Percentiles rank a stretch among this genome's conserved stretches.
These are phyloP conservation scores for Irpex rosettiformis DNA, from an alignment of 1,284 basidiomycete genomes.

Conservation along the genomic window DNA sequence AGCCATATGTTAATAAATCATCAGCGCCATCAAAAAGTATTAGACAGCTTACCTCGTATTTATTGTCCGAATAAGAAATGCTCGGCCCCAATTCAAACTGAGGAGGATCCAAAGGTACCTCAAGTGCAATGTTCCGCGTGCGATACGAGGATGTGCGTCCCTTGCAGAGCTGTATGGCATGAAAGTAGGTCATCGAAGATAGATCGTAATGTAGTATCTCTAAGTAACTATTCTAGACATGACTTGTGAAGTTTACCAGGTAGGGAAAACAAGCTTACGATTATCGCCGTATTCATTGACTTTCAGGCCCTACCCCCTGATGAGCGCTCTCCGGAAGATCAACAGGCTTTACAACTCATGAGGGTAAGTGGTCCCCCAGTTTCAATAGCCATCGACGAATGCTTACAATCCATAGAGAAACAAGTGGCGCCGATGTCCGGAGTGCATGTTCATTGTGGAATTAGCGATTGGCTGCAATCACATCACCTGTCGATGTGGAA, in stretches of 20 bases:
- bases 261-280: constrained; percentile 1
- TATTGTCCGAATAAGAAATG: constrained; percentile 40
- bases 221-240: constrained; percentile 22
- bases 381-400: background rate
- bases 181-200: constrained; percentile 22
- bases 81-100: constrained; percentile 34
- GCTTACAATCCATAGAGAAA: constrained; percentile 26
- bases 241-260: constrained; percentile 37
- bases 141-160: constrained; percentile 31
- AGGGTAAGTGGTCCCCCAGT: constrained; percentile 23
- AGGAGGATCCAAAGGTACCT: constrained; percentile 33
- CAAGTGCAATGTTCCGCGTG: constrained; percentile 36
- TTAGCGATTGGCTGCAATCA: constrained; percentile 34
- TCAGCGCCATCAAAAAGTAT: constrained; percentile 36
- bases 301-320: constrained; percentile 36
- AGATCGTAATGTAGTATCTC: background rate
- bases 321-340: constrained; percentile 39
- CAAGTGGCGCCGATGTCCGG: constrained; percentile 38
- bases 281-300: background rate
- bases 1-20: background rate
- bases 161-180: constrained; percentile 36
- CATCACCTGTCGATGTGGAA: constrained; percentile 32
- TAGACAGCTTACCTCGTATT: constrained; percentile 34
- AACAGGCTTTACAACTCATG: constrained; percentile 33
- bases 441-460: constrained; percentile 33